These are phyloP conservation scores for Saposhnikovia divaricata DNA, from an alignment of 129 eudicot genomes.

Conservation along the genomic window DNA sequence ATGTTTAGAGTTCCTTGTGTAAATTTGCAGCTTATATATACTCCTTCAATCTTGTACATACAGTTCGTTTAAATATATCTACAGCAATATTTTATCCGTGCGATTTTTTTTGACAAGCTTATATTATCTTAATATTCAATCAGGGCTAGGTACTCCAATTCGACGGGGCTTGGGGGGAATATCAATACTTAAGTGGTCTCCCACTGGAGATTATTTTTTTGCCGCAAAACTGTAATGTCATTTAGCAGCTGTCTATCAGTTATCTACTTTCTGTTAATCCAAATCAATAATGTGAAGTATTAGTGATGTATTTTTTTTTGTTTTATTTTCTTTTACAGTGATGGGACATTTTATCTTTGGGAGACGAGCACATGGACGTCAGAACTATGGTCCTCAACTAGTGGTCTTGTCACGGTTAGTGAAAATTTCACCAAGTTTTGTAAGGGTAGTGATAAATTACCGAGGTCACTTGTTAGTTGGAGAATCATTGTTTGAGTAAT, in stretches of 20 bases:
- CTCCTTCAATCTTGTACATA: background rate
- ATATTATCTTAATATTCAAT: background rate
- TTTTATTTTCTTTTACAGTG: constrained; percentile 41
- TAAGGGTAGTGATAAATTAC: too few relatives aligned
- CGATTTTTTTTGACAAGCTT: background rate
- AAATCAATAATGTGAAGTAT: background rate
- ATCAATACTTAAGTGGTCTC: constrained; percentile 93
- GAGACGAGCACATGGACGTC: constrained; percentile 99
- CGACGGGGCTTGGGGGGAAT: constrained; percentile 96
- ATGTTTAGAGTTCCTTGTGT: background rate
- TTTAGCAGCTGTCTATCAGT: constrained; percentile 13
- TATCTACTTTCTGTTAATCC: constrained; percentile 11
- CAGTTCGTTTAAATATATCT: background rate
- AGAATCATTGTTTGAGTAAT: background rate
- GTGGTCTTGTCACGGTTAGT: constrained; percentile 92
- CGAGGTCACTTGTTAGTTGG: background rate
- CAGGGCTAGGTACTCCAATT: constrained; percentile 90
- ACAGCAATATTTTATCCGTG: background rate
- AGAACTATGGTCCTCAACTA: constrained; percentile 91
- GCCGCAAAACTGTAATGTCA: constrained; percentile 79
- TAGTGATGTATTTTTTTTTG: background rate
- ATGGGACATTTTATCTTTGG: constrained; percentile 97
- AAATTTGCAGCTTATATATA: background rate
- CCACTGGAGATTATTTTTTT: constrained; percentile 93
- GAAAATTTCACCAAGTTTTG: background rate